Evolutionary conservation across 129 eudicot genomes (phyloP), one percentile per base, ranked within the genome.

Genomic region (Erigeron canadensis): DNA sequence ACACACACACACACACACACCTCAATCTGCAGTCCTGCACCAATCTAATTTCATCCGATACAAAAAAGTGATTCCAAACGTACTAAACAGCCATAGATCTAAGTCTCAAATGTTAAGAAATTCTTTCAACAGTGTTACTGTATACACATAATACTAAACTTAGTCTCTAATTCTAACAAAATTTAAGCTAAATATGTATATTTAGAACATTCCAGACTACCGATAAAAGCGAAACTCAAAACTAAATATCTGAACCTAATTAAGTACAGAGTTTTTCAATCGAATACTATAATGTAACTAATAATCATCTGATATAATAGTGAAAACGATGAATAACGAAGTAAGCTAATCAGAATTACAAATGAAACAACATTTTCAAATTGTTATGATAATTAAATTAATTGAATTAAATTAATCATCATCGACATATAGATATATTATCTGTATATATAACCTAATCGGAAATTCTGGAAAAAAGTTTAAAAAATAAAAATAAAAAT

Each of bases 201-300:
- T 4, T 19, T 18, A 73, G 61, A 37, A 60, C 46, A 7, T 28
- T 38, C 46, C 1, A 5, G 43, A 50, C 13, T 28, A 38, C 8
- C 38, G 42, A 28, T 23, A 12, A 60, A 48, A 38, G 38, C 51
- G 1, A 39, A 63, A 50, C 71, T 48, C 16, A n/a, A 77, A 39
- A 34, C 40, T 22, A 0, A 63, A 63, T 63, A 45, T 54, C 38
- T 39, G 63, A 60, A 77, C 54, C 54, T 47, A 59, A 59, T 39
- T 63, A 11, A 77, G 46, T 13, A 38, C 60, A 41, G 39, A 76
- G 60, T 47, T 43, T 47, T 43, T 46, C 9, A 2, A 39, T 21
- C 47, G 59, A 15, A 63, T 63, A 58, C 45, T 21, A 56, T 43
- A 43, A 58, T 7, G 12, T 15, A 9, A 28, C 34, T 45, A 45